Evolutionary conservation across 1,284 basidiomycete species (phyloP).

Genomic region (Moniliophthora roreri): DNA sequence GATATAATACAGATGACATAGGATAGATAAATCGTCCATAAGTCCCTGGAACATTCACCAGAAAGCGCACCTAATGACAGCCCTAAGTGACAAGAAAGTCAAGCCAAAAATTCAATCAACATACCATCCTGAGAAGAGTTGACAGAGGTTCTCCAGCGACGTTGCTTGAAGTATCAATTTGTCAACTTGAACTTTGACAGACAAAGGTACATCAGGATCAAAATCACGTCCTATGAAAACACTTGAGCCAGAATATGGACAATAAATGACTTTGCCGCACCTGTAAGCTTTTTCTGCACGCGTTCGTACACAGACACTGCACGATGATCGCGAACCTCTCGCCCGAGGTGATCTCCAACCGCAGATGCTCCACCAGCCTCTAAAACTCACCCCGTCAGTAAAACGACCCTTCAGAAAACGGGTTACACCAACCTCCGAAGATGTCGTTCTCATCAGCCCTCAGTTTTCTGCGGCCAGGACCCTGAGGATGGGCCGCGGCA

Average conservation of each 20-base stretch:
- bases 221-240: slow-evolving; percentile 78
- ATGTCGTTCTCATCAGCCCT: slow-evolving; percentile 84
- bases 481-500: slow-evolving; percentile 72
- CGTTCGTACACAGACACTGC: slow-evolving; percentile 91
- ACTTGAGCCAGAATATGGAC: slow-evolving; percentile 6
- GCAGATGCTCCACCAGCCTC: slow-evolving; percentile 56
- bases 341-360: slow-evolving; percentile 30
- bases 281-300: slow-evolving; percentile 91
- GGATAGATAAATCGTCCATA: neutral
- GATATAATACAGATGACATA: neutral
- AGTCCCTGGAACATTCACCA: slow-evolving; percentile 37
- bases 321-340: slow-evolving; percentile 89
- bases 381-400: slow-evolving; percentile 24
- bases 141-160: slow-evolving; percentile 90
- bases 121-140: slow-evolving; percentile 95
- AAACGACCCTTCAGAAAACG: neutral
- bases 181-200: slow-evolving; percentile 82
- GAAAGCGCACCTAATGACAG: slow-evolving; percentile 42
- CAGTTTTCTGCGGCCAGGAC: slow-evolving; percentile 62
- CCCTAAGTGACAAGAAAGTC: neutral
- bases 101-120: slow-evolving; percentile 16
- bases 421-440: slow-evolving; percentile 59
- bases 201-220: slow-evolving; percentile 75
- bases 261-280: slow-evolving; percentile 37
- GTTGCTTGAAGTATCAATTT: slow-evolving; percentile 91